Percentiles rank a stretch among this genome's conserved stretches.
phyloP scores from a whole-genome alignment of 1,284 basidiomycete species.

The Leccinum pachyderme region DNA sequence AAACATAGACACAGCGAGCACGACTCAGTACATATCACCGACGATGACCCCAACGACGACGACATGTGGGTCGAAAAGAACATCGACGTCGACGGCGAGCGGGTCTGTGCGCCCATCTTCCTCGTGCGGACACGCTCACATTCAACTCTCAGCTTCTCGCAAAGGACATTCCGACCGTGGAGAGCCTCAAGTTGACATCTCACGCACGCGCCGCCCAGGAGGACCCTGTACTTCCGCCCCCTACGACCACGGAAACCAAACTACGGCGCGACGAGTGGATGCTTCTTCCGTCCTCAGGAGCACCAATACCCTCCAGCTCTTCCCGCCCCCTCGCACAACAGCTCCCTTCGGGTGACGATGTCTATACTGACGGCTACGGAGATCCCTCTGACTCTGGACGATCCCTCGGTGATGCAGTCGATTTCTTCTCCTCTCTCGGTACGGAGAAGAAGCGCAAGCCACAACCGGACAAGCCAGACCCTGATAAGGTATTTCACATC shows the following conservation, averaged over 20 bases:
- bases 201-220: slow-evolving; percentile 44
- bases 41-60: slow-evolving; percentile 62
- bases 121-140: slow-evolving; percentile 4
- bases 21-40: slow-evolving; percentile 43
- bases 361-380: slow-evolving; percentile 71
- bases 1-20: slow-evolving; percentile 33
- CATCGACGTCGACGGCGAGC: slow-evolving; percentile 72
- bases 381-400: slow-evolving; percentile 51
- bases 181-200: slow-evolving; percentile 68
- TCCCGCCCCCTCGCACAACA: slow-evolving; percentile 25
- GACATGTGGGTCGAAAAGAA: slow-evolving; percentile 89
- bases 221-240: slow-evolving; percentile 46
- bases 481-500: slow-evolving; percentile 57
- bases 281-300: slow-evolving; percentile 52
- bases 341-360: slow-evolving; percentile 41
- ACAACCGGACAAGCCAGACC: slow-evolving; percentile 62
- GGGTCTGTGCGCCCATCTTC: slow-evolving; percentile 44
- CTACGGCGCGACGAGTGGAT: slow-evolving; percentile 88
- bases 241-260: slow-evolving; percentile 44
- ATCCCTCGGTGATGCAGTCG: slow-evolving; percentile 54
- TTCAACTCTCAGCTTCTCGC: slow-evolving; percentile 50
- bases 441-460: slow-evolving; percentile 71
- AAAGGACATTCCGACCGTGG: slow-evolving; percentile 75
- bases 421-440: slow-evolving; percentile 86
- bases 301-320: slow-evolving; percentile 26